Conservation (phyloP, 2,329 filamentous ascomycete species). For the Coleophoma cylindrospora region DNA sequence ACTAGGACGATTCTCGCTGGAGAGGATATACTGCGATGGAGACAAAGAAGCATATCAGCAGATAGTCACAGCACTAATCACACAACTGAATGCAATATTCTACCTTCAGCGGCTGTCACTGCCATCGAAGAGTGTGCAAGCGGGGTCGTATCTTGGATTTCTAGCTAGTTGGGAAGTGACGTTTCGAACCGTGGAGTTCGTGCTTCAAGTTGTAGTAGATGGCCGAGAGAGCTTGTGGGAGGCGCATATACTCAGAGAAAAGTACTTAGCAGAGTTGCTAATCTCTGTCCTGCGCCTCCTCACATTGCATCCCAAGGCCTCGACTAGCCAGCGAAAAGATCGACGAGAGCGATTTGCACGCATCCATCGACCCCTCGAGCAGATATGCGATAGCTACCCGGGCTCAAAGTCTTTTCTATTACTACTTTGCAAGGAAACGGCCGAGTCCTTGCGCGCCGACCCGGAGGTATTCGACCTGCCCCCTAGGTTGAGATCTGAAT, state of each 20-base stretch:
- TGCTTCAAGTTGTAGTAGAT: conserved; percentile 30
- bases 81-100: conserved; percentile 34
- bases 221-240: conserved; percentile 28
- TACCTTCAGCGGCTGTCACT: conserved; percentile 34
- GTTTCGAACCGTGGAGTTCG: conserved; percentile 31
- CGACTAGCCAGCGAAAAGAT: conserved; percentile 27
- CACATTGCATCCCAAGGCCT: conserved; percentile 31
- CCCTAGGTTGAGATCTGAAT: conserved; percentile 24
- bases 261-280: conserved; percentile 32
- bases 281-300: conserved; percentile 32
- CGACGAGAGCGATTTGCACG: conserved; percentile 32
- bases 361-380: conserved; percentile 31
- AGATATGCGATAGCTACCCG: conserved; percentile 33
- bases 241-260: conserved; percentile 25
- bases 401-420: conserved; percentile 32
- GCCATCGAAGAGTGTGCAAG: conserved; percentile 29
- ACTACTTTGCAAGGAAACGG: conserved; percentile 31
- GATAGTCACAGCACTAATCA: conserved; percentile 29
- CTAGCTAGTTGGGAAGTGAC: conserved; percentile 35
- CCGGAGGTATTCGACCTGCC: conserved; percentile 30
- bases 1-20: conserved; percentile 36
- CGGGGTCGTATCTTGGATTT: conserved; percentile 32
- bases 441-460: conserved; percentile 28
- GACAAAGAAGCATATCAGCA: conserved; percentile 30
- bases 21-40: conserved; percentile 32